phyloP scores from a whole-genome alignment of 2,329 filamentous ascomycete genomes.

The Fusarium burgessii region DNA sequence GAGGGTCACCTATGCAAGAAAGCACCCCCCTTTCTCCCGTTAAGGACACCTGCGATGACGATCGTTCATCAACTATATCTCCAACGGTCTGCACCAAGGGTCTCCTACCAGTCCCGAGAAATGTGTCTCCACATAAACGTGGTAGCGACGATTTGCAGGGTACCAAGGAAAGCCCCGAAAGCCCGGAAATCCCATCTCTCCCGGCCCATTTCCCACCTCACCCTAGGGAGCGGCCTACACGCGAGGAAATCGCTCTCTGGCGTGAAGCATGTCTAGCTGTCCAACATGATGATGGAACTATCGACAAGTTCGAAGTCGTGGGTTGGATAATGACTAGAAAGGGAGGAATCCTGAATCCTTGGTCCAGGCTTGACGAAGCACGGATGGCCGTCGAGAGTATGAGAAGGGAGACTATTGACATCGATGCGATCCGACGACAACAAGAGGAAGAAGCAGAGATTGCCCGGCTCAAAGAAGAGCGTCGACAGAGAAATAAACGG shows the following conservation, averaged over 20 bases:
- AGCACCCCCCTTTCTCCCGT: neutral
- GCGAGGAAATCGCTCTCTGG: slow-evolving; percentile 30
- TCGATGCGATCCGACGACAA: slow-evolving; percentile 22
- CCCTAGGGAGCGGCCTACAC: slow-evolving; percentile 17
- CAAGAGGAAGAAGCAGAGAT: slow-evolving; percentile 31
- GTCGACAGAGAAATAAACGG: slow-evolving; percentile 40
- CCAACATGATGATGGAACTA: slow-evolving; percentile 25
- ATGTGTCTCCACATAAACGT: neutral
- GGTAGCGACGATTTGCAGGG: slow-evolving; percentile 19
- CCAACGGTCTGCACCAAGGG: neutral
- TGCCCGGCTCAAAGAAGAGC: slow-evolving; percentile 32
- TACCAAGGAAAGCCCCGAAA: neutral
- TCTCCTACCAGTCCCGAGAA: neutral
- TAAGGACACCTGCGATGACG: neutral
- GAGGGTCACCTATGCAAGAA: neutral
- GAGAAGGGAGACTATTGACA: slow-evolving; percentile 35
- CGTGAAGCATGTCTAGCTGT: slow-evolving; percentile 30
- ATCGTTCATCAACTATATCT: slow-evolving; percentile 6
- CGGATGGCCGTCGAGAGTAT: slow-evolving; percentile 32
- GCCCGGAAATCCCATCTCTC: neutral
- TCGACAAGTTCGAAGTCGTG: slow-evolving; percentile 36
- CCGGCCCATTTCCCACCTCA: slow-evolving; percentile 28
- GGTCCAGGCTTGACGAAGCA: slow-evolving; percentile 37
- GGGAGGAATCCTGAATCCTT: slow-evolving; percentile 32
- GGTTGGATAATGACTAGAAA: slow-evolving; percentile 39